Conservation (phyloP, 768 basidiomycete genomes). For the Nevesoporus exiguus region DNA sequence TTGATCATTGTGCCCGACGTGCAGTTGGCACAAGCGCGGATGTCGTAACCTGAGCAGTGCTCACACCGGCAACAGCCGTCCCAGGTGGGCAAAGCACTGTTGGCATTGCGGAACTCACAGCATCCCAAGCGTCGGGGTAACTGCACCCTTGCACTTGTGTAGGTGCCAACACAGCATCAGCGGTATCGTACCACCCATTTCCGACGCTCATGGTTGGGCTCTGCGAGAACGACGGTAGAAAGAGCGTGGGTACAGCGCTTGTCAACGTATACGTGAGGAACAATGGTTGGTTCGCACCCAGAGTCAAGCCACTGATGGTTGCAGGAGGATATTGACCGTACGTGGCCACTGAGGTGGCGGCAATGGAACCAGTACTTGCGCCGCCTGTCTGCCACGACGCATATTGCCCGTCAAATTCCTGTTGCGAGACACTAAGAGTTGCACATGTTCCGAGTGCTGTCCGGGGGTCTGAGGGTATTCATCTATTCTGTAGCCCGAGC, state of each 20-base stretch:
- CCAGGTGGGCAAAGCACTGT: conserved; percentile 39
- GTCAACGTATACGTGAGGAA: conserved; percentile 68
- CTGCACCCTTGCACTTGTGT: conserved; percentile 60
- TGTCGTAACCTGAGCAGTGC: conserved; percentile 1
- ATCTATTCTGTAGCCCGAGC: conserved; percentile 68
- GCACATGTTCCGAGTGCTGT: conserved; percentile 61
- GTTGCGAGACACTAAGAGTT: conserved; percentile 43
- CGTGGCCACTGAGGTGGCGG: conserved; percentile 36
- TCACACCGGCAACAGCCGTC: background rate
- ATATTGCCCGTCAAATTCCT: conserved; percentile 51
- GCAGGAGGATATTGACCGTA: conserved; percentile 55
- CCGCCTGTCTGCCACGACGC: conserved; percentile 69
- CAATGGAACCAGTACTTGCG: conserved; percentile 48
- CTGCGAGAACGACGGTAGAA: conserved; percentile 50
- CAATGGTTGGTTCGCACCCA: conserved; percentile 31
- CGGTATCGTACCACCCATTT: conserved; percentile 55
- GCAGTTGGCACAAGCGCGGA: background rate
- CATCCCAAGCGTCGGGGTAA: conserved; percentile 65
- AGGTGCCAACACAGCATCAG: conserved; percentile 51
- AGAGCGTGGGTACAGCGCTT: conserved; percentile 52
- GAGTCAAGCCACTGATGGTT: conserved; percentile 43
- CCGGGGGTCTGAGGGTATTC: conserved; percentile 76
- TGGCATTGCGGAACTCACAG: conserved; percentile 47
- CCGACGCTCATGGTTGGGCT: conserved; percentile 41
- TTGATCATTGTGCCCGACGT: conserved; percentile 5